These are phyloP conservation scores for Coemansia nantahalensis DNA, from an alignment of 192 early-diverging fungal species.

Conservation along the genomic window DNA sequence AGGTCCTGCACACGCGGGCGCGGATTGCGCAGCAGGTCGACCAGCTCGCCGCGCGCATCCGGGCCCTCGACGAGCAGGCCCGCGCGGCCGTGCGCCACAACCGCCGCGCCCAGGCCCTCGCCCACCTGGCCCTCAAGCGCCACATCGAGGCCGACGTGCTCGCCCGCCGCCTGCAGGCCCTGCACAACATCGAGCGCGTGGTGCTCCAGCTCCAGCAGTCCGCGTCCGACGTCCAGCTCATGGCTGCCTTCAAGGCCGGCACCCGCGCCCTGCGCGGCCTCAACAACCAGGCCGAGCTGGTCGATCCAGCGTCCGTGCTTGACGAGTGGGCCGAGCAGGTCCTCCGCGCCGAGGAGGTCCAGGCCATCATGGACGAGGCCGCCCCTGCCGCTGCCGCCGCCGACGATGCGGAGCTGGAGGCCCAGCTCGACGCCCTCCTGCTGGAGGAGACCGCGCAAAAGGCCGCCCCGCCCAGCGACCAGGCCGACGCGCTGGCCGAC, in stretches of 20 bases:
- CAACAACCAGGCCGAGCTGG: constrained; percentile 9
- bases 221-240: constrained; percentile 31
- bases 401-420: constrained; percentile 28
- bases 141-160: constrained; percentile 23
- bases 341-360: constrained; percentile 14
- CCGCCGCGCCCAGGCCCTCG: constrained; percentile 14
- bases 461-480: background rate
- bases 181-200: constrained; percentile 23
- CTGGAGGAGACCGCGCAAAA: constrained; percentile 1
- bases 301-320: constrained; percentile 8
- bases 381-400: constrained; percentile 2
- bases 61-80: constrained; percentile 13
- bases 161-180: constrained; percentile 15
- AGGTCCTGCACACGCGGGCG: constrained; percentile 16
- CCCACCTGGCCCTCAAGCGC: constrained; percentile 13
- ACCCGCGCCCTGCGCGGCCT: constrained; percentile 20
- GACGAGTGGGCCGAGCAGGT: constrained; percentile 38
- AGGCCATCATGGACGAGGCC: constrained; percentile 8
- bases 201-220: constrained; percentile 34
- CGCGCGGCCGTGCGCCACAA: constrained; percentile 8
- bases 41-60: constrained; percentile 16
- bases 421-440: constrained; percentile 37
- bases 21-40: constrained; percentile 15
- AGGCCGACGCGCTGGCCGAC: constrained; percentile 15
- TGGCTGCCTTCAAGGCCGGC: constrained; percentile 27